Percentiles rank a stretch among this genome's conserved stretches.
Conservation (phyloP, 768 basidiomycete genomes). For the Rhizopogon rudus region DNA sequence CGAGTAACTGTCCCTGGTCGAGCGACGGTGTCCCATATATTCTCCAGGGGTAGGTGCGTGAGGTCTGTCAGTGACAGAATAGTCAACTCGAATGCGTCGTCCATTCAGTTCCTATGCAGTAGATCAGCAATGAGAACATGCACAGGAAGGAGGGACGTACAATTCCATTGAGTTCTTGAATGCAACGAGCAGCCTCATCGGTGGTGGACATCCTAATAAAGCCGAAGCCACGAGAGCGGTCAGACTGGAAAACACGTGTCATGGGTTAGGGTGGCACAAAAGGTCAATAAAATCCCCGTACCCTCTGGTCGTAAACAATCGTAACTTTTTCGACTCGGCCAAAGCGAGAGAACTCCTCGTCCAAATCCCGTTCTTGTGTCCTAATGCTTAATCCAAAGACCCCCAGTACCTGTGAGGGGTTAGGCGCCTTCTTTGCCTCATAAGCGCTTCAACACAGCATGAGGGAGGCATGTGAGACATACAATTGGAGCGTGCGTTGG, state of each 20-base stretch:
- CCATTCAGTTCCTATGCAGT: constrained; percentile 80
- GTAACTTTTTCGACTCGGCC: constrained; percentile 93
- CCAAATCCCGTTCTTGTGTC: constrained; percentile 88
- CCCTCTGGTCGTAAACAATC: constrained; percentile 95
- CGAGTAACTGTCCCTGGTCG: constrained; percentile 40
- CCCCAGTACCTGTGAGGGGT: constrained; percentile 85
- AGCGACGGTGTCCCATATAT: constrained; percentile 90
- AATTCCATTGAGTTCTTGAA: constrained; percentile 88
- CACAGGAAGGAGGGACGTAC: constrained; percentile 40
- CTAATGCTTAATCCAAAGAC: constrained; percentile 99
- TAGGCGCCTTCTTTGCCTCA: constrained; percentile 65
- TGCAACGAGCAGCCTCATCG: constrained; percentile 86
- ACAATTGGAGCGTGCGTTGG: constrained; percentile 74
- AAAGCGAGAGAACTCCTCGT: constrained; percentile 87
- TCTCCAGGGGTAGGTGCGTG: constrained; percentile 97
- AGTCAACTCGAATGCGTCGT: constrained; percentile 94
- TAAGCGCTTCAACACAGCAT: constrained; percentile 28
- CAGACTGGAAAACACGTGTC: constrained; percentile 50
- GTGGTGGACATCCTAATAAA: constrained; percentile 91
- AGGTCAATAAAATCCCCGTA: constrained; percentile 33
- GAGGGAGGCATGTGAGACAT: constrained; percentile 27
- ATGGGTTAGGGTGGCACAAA: constrained; percentile 15
- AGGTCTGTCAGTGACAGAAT: constrained; percentile 88
- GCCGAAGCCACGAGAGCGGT: constrained; percentile 95
- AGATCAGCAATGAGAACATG: constrained; percentile 5